Base-by-base conservation (phyloP, 352 stramenopile species). In the Globisporangium yorkense region DNA sequence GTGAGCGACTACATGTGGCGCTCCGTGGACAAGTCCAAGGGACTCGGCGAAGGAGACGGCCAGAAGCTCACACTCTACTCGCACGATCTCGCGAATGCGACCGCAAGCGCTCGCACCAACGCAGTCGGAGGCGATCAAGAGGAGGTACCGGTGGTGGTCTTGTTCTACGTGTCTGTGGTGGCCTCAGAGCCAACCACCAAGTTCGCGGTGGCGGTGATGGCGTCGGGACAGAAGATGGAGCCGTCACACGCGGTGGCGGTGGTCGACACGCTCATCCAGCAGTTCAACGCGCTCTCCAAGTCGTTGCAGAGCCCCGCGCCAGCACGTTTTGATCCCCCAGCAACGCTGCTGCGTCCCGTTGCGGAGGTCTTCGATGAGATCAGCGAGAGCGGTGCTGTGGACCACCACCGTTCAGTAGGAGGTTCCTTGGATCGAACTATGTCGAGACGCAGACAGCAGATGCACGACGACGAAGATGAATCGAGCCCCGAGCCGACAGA, bases 1-100 rank as follows among this genome's bases (percentile, higher is more conserved):
- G 57, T 67, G 10, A 84, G 75, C 0, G 79, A 92, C 45, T 89
- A 80, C 49, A 88, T 82, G 81, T 92, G 81, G 81, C 68, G 74
- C 12, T 79, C 75, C 0, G 46, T 66, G 62, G 57, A 67, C 31
- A 58, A 50, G 57, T 15, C 37, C 20, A 41, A 66, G 33, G 43
- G 31, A 3, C 40, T 59, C n/a, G 51, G 58, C 1, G 65, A 74
- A 45, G 64, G 62, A 7, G 21, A 63, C 21, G 67, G 66, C 5
- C 67, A 80, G 16, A 75, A 82, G 48, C 72, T 91, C 24, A 62
- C 88, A 24, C 56, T 91, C 2, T 91, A 85, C 33, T 67, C 78
- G 0, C 65, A 79, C 49, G 78, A 89, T 31, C 57, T 89, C 16
- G 61, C 63, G 1, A 59, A 59, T n/a, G 53, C 71, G 1, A 12